Evolutionary conservation across 2,329 filamentous ascomycete genomes (phyloP).

Genomic region (Neoascochyta sp.): DNA sequence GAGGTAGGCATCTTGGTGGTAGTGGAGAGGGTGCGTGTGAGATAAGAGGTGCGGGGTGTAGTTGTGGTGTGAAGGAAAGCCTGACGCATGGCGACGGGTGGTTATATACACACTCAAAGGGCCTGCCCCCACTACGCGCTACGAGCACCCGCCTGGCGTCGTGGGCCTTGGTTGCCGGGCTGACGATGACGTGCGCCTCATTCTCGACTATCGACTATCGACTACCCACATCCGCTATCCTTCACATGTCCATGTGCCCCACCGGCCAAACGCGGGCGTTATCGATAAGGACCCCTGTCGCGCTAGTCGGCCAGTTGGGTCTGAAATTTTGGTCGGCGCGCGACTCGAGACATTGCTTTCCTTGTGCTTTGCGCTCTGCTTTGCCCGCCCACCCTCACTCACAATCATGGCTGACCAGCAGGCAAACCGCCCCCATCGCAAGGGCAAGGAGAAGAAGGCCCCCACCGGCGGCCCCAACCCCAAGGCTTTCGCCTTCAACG

Average conservation of each 20-base stretch:
- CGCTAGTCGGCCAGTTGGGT: constrained; percentile 27
- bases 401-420: constrained; percentile 68
- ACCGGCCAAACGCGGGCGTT: constrained; percentile 12
- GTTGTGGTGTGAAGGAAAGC: constrained; percentile 1
- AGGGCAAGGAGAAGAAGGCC: constrained; percentile 86
- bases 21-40: no score
- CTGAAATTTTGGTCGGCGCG: constrained; percentile 30
- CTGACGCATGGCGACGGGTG: constrained; percentile 1
- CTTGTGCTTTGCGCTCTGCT: neutral
- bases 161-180: constrained; percentile 26
- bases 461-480: constrained; percentile 69
- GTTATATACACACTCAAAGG: constrained; percentile 1
- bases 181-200: constrained; percentile 21
- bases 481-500: constrained; percentile 83
- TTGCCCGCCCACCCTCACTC: constrained; percentile 1
- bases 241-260: constrained; percentile 15
- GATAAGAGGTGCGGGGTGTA: constrained; percentile 2
- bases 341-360: constrained; percentile 3
- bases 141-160: no score
- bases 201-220: no score
- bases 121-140: no score
- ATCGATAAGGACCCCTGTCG: constrained; percentile 36
- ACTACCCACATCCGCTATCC: no score
- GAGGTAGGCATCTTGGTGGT: constrained; percentile 33
- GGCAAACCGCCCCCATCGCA: constrained; percentile 78